phyloP scores from a whole-genome alignment of 495 filamentous ascomycete genomes.

The Articulospora tetracladia region DNA sequence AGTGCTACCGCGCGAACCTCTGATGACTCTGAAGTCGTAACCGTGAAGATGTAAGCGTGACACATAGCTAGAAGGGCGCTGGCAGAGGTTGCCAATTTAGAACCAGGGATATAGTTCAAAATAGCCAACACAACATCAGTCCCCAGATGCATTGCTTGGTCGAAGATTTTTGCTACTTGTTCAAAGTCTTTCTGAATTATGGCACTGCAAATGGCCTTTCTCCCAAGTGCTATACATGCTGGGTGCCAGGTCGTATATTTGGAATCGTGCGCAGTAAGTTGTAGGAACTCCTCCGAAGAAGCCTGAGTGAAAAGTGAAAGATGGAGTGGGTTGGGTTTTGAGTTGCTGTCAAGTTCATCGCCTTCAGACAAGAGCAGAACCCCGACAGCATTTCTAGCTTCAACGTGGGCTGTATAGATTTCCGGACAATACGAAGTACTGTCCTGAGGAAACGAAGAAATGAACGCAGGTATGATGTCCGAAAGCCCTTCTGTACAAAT shows the following conservation, averaged over 20 bases:
- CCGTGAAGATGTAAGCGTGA: slow-evolving; percentile 15
- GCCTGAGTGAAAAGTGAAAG: background rate
- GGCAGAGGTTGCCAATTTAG: background rate
- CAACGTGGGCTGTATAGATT: background rate
- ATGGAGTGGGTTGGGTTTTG: background rate
- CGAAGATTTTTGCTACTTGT: slow-evolving; percentile 18
- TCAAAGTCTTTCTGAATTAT: slow-evolving; percentile 12
- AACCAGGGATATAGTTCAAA: slow-evolving; percentile 27
- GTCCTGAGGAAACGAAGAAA: background rate
- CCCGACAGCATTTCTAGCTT: background rate
- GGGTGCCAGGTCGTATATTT: background rate
- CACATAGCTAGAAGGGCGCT: slow-evolving; percentile 36
- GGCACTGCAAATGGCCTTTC: slow-evolving; percentile 21
- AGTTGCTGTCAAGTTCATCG: background rate
- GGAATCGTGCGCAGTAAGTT: background rate
- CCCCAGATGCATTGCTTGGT: slow-evolving; percentile 15
- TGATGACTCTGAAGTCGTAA: background rate
- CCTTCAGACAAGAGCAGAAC: background rate
- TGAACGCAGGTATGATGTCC: background rate
- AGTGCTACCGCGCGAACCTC: slow-evolving; percentile 3
- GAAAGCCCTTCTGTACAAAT: background rate
- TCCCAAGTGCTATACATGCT: background rate
- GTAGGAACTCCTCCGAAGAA: background rate
- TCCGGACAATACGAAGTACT: background rate
- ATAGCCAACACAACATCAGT: slow-evolving; percentile 29